Conservation (phyloP, 495 filamentous ascomycete genomes). For the Hyaloscypha variabilis region DNA sequence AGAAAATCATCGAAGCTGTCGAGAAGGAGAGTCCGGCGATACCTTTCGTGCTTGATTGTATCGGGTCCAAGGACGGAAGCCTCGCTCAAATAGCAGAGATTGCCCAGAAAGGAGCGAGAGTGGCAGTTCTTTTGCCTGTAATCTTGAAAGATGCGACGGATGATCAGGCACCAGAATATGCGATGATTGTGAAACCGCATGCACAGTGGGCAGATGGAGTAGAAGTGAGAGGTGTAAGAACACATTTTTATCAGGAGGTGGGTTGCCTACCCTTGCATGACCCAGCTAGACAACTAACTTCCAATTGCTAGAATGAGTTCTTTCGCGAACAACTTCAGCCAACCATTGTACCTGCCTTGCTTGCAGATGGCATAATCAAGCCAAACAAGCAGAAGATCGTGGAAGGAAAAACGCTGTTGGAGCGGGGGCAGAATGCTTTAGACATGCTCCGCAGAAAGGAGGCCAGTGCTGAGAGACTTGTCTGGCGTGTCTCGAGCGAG, state of each 20-base stretch:
- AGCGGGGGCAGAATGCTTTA: slow-evolving; percentile 50
- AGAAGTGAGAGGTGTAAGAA: slow-evolving; percentile 49
- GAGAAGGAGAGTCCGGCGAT: slow-evolving; percentile 25
- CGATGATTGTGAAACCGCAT: slow-evolving; percentile 40
- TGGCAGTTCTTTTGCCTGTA: slow-evolving; percentile 56
- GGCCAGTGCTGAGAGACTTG: slow-evolving; percentile 50
- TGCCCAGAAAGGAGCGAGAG: slow-evolving; percentile 43
- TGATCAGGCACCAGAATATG: slow-evolving; percentile 42
- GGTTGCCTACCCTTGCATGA: slow-evolving; percentile 21
- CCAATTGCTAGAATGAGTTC: slow-evolving; percentile 45
- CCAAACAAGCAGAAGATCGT: slow-evolving; percentile 50
- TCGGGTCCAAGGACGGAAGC: slow-evolving; percentile 47
- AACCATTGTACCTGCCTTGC: slow-evolving; percentile 50
- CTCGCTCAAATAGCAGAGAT: slow-evolving; percentile 45
- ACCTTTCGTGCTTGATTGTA: slow-evolving; percentile 54
- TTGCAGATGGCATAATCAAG: slow-evolving; percentile 44
- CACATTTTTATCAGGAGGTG: slow-evolving; percentile 49
- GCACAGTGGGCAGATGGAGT: slow-evolving; percentile 51
- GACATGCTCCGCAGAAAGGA: slow-evolving; percentile 42
- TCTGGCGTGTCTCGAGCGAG: slow-evolving; percentile 44
- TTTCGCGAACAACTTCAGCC: slow-evolving; percentile 48
- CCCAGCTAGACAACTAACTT: not conserved
- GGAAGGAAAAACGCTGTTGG: slow-evolving; percentile 49
- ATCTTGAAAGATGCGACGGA: slow-evolving; percentile 47
- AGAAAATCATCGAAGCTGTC: slow-evolving; percentile 33